These are phyloP conservation scores for Penicillium sp. DNA, from an alignment of 2,329 filamentous ascomycete genomes.

Conservation along the genomic window DNA sequence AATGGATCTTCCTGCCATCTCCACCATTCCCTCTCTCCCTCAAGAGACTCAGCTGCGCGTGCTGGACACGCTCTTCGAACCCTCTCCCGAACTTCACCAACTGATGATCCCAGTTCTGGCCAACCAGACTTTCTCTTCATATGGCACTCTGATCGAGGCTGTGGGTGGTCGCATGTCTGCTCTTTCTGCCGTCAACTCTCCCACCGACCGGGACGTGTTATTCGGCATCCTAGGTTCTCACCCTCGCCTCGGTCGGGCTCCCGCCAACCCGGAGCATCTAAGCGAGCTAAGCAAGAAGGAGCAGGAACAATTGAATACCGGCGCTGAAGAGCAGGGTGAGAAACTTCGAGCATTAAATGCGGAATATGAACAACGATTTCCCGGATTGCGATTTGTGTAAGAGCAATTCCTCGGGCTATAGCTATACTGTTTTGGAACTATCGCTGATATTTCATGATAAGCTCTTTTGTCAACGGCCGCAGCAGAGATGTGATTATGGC, in stretches of 20 bases:
- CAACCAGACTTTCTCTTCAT: conserved; percentile 62
- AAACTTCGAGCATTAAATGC: conserved; percentile 67
- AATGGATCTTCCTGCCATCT: conserved; percentile 57
- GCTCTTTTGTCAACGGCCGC: conserved; percentile 84
- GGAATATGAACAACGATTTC: conserved; percentile 78
- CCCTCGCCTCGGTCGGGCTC: conserved; percentile 71
- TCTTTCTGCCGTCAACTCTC: conserved; percentile 54
- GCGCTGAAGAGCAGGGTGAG: conserved; percentile 44
- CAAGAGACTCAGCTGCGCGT: conserved; percentile 53
- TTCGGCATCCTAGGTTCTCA: conserved; percentile 76
- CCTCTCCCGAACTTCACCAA: conserved; percentile 70
- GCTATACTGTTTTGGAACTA: neutral
- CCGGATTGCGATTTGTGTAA: conserved; percentile 76
- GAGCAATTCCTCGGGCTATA: neutral
- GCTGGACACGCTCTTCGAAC: conserved; percentile 83
- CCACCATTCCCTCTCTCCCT: conserved; percentile 57
- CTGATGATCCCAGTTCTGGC: conserved; percentile 69
- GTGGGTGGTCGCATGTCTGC: conserved; percentile 64
- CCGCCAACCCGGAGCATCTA: conserved; percentile 55
- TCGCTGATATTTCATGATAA: conserved; percentile 27
- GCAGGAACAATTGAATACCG: conserved; percentile 71
- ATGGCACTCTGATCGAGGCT: conserved; percentile 66
- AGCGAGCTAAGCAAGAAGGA: conserved; percentile 78
- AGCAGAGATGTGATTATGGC: conserved; percentile 72
- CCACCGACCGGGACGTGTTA: conserved; percentile 58